These are phyloP conservation scores for Globisporangium canariense DNA, from an alignment of 352 stramenopile species.

Conservation along the genomic window DNA sequence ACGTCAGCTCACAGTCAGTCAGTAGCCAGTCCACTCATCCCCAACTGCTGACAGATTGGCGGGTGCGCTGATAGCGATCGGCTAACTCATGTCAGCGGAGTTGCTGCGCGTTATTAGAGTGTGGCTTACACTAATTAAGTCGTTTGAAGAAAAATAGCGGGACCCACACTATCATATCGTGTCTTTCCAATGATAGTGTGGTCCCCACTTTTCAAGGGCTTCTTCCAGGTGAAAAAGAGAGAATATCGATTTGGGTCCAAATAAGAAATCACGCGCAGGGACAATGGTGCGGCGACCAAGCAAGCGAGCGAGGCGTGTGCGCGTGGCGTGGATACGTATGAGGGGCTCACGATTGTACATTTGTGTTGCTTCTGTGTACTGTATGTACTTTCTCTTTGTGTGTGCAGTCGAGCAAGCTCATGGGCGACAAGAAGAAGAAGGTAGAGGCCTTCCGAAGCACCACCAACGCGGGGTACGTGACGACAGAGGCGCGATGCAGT, in stretches of 20 bases:
- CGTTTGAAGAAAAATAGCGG: too few species aligned
- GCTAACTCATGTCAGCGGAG: background rate
- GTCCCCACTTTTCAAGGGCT: too few species aligned
- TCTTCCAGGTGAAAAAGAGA: too few species aligned
- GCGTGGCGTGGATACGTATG: background rate
- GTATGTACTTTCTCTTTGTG: background rate
- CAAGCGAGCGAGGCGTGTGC: background rate
- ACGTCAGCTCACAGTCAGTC: background rate
- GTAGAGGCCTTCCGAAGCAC: conserved; percentile 70
- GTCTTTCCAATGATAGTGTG: too few species aligned
- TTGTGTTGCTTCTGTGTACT: too few species aligned
- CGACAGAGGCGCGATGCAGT: too few species aligned
- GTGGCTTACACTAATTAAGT: too few species aligned
- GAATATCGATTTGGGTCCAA: background rate
- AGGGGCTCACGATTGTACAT: background rate
- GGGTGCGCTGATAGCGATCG: background rate
- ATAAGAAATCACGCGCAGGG: conserved; percentile 1
- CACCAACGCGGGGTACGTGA: conserved; percentile 62
- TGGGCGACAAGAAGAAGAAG: conserved; percentile 70
- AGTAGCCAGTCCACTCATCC: conserved; percentile 1
- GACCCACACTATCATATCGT: too few species aligned
- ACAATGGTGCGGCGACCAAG: conserved; percentile 5
- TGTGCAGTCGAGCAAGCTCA: conserved; percentile 39
- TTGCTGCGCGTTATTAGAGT: too few species aligned
- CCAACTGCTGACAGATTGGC: background rate